Base-by-base conservation (phyloP, 208 protist genomes). In the Leishmania major region DNA sequence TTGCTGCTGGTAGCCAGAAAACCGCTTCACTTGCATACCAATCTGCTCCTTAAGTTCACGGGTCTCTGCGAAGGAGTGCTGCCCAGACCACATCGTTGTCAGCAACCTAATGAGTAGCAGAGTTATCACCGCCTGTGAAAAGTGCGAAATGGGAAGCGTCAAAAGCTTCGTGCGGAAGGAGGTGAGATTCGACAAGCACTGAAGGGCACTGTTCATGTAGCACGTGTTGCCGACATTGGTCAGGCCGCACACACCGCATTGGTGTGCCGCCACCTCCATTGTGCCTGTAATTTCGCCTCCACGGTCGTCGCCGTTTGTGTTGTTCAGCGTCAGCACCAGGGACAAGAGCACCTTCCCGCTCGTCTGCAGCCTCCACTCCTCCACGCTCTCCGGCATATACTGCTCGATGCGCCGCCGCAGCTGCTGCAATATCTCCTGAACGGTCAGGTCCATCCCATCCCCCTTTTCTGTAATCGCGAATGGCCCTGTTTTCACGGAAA, bases 191-290 rank as follows among this genome's bases (percentile, higher is more conserved):
- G 89, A 90, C 35, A 98, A 75, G 62, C 93, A 96, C 87, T 98
- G 96, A 55, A 98, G 85, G 1, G 93, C 94, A 57, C 95, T 92
- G 84, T 98, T 98, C 95, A 98, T 97, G 90, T 97, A 98, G 87
- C 96, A 98, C 37, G 95, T 97, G 84, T 98, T 98, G 51, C 96
- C 95, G 25, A 98, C 83, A 85, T 98, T 98, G 31, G 86, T 87
- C 51, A 98, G 81, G 11, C 96, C 96, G 76, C 94, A 95, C 51
- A 94, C 83, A 77, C 94, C 92, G 74, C 82, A 84, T 43, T 75
- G 79, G 31, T 60, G 62, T 69, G 81, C 84, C 3, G 85, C 84
- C 43, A 85, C 79, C 70, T 77, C 83, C 75, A 84, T 89, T 22
- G 83, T 79, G 22, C 75, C 81, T 8, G 81, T 86, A 76, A 86